A percentile compares a stretch with the other conserved stretches of the same genome.
phyloP scores from a whole-genome alignment of 2,329 filamentous ascomycete species.

The Diaporthe aspalathi region DNA sequence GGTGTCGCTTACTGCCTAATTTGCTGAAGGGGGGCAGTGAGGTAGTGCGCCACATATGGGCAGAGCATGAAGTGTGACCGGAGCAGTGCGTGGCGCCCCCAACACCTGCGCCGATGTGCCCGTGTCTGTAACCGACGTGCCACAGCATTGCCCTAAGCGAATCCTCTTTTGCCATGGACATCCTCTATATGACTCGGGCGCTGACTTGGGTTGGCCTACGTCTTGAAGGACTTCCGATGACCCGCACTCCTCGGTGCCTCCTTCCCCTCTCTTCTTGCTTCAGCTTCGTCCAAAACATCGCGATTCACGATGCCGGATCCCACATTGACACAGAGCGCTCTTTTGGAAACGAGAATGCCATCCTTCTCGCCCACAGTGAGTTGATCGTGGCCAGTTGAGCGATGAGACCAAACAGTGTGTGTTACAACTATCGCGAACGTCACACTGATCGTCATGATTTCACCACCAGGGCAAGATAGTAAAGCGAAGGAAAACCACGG shows the following conservation, averaged over 20 bases:
- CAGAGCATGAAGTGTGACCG: too few species aligned
- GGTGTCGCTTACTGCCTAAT: too few species aligned
- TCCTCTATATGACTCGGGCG: background rate
- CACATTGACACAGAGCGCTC: background rate
- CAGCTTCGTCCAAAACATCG: background rate
- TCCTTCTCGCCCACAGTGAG: background rate
- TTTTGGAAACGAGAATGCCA: background rate
- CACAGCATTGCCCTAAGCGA: background rate
- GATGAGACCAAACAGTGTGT: background rate
- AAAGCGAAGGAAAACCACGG: background rate
- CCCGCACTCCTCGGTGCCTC: too few species aligned
- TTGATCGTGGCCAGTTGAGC: background rate
- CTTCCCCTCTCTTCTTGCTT: background rate
- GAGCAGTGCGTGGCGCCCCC: too few species aligned
- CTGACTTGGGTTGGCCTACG: too few species aligned
- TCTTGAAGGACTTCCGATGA: too few species aligned
- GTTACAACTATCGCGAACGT: background rate
- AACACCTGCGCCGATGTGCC: too few species aligned
- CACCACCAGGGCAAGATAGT: background rate
- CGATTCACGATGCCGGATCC: background rate
- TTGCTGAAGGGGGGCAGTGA: too few species aligned
- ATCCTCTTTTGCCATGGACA: background rate
- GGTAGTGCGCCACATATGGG: background rate
- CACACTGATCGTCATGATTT: background rate
- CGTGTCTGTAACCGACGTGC: background rate